Conservation (phyloP, 2,329 filamentous ascomycete species). For the Colletotrichum siamense region DNA sequence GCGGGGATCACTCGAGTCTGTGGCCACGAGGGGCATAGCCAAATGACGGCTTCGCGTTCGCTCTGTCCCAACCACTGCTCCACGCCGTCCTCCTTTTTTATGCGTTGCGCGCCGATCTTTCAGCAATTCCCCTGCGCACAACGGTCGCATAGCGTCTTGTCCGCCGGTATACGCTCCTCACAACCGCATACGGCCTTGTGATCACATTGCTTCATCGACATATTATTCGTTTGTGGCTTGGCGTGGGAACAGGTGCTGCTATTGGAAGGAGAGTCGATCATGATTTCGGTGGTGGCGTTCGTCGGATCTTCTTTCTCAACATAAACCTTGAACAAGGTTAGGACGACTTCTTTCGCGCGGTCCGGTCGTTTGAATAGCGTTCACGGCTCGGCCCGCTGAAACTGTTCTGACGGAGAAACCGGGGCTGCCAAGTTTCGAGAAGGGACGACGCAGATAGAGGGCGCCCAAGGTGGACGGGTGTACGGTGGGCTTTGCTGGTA, state of each 20-base stretch:
- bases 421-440: slow-evolving; percentile 18
- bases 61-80: neutral
- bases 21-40: neutral
- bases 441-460: neutral
- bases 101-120: neutral
- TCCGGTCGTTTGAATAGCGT: slow-evolving; percentile 10
- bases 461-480: neutral
- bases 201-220: slow-evolving; percentile 26
- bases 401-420: slow-evolving; percentile 13
- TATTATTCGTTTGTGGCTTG: slow-evolving; percentile 2
- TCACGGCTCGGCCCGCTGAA: slow-evolving; percentile 19
- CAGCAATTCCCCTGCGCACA: slow-evolving; percentile 19
- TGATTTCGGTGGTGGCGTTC: neutral
- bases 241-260: neutral
- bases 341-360: neutral
- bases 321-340: neutral
- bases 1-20: neutral
- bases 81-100: neutral
- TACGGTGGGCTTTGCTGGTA: neutral
- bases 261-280: neutral
- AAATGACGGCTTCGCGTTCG: neutral
- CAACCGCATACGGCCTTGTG: slow-evolving; percentile 24
- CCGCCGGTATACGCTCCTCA: slow-evolving; percentile 19
- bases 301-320: slow-evolving; percentile 1
- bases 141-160: slow-evolving; percentile 21